A percentile compares a stretch with the other conserved stretches of the same genome.
These are phyloP conservation scores for Musa beccarii DNA, from an alignment of 176 grass and related monocot species.

Conservation along the genomic window DNA sequence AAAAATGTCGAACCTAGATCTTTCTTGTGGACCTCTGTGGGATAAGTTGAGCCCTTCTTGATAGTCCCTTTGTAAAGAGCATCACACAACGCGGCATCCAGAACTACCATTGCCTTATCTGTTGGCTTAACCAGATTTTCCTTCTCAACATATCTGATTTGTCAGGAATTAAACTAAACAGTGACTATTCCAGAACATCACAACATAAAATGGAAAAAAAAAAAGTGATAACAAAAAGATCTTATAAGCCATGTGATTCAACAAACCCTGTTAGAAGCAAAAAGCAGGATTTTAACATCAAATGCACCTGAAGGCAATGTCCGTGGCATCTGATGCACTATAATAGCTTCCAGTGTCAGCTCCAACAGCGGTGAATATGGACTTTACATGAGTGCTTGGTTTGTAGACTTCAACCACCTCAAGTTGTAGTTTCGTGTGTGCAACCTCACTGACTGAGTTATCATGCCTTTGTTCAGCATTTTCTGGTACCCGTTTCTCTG, in stretches of 20 bases:
- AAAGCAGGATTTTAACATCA: not conserved
- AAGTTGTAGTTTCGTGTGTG: constrained; percentile 41
- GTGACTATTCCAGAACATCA: constrained; percentile 5
- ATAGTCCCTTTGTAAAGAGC: constrained; percentile 89
- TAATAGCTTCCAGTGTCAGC: constrained; percentile 75
- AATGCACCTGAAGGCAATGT: constrained; percentile 69
- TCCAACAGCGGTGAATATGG: constrained; percentile 61
- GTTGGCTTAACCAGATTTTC: constrained; percentile 88
- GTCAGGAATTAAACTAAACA: too few relatives aligned
- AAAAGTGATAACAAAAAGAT: not conserved
- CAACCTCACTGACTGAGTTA: constrained; percentile 35
- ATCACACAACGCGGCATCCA: constrained; percentile 80
- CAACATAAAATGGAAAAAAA: constrained; percentile 10
- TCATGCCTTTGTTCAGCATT: constrained; percentile 44
- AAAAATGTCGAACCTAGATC: constrained; percentile 66
- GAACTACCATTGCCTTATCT: constrained; percentile 55
- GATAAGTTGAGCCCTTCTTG: constrained; percentile 72
- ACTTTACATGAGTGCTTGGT: constrained; percentile 76
- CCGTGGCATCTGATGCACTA: constrained; percentile 64
- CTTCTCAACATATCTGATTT: constrained; percentile 73
- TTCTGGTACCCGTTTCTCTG: constrained; percentile 61
- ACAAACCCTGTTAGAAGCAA: not conserved
- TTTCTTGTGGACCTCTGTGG: constrained; percentile 78
- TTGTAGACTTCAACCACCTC: constrained; percentile 85
- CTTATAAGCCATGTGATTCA: not conserved